A percentile compares a stretch with the other conserved stretches of the same genome.
These are phyloP conservation scores for Cornus controversa DNA, from an alignment of 148 eudicot species.

Conservation along the genomic window DNA sequence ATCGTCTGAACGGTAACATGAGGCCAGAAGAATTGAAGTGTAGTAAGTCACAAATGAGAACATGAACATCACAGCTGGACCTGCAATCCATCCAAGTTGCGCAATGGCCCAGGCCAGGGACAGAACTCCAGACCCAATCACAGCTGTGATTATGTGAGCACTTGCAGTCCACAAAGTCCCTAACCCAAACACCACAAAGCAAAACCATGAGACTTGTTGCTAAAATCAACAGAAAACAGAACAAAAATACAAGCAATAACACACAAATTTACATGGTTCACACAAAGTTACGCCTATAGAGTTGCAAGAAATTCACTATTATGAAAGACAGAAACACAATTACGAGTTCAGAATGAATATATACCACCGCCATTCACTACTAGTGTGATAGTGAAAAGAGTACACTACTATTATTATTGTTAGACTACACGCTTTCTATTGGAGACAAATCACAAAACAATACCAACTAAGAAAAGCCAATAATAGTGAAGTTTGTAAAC, in stretches of 20 bases:
- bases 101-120: conserved; percentile 55
- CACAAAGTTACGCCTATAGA: too few species aligned
- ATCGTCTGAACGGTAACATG: conserved; percentile 44
- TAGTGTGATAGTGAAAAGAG: too few species aligned
- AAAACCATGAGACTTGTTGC: not conserved
- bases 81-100: conserved; percentile 55
- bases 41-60: conserved; percentile 46
- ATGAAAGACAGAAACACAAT: too few species aligned
- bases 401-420: too few species aligned
- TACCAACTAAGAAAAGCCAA: not conserved
- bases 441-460: too few species aligned
- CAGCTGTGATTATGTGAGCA: conserved; percentile 51
- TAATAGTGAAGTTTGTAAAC: too few species aligned
- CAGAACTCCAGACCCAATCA: conserved; percentile 47
- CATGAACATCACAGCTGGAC: conserved; percentile 35
- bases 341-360: too few species aligned
- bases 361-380: too few species aligned
- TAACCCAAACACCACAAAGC: not conserved
- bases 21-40: conserved; percentile 38
- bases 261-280: too few species aligned
- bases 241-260: not conserved
- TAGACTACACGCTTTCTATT: too few species aligned
- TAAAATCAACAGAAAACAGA: too few species aligned
- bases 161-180: conserved; percentile 45
- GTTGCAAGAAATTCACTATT: too few species aligned